Conservation (phyloP, 1,284 basidiomycete genomes). For the Malassezia restricta region DNA sequence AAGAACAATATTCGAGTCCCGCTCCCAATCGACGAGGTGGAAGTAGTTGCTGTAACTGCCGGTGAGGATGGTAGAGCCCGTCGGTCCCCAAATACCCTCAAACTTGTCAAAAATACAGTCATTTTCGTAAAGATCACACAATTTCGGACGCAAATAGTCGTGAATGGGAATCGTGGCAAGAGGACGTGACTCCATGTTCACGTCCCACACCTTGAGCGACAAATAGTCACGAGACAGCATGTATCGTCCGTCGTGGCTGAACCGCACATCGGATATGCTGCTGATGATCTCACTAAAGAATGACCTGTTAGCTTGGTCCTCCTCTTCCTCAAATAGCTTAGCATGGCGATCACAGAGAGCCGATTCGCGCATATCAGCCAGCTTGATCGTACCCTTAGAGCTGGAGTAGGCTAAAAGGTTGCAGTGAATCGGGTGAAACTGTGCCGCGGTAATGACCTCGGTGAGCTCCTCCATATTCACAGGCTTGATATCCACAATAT, state of each 20-base stretch:
- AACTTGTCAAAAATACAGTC: constrained; percentile 99
- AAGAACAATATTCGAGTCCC: constrained; percentile 75
- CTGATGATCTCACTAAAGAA: constrained; percentile 99
- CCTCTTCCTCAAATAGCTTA: constrained; percentile 68
- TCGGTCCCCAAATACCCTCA: constrained; percentile 49
- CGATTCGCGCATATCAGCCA: constrained; percentile 99
- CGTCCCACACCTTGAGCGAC: constrained; percentile 97
- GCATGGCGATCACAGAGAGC: constrained; percentile 92
- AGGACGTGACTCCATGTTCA: constrained; percentile 95
- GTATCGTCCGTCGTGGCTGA: constrained; percentile 91
- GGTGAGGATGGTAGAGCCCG: constrained; percentile 51
- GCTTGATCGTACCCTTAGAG: constrained; percentile 98
- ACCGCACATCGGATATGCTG: constrained; percentile 98
- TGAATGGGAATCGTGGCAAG: constrained; percentile 98
- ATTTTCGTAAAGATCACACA: constrained; percentile 98
- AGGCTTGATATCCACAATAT: constrained; percentile 99
- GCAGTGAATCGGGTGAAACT: constrained; percentile 95
- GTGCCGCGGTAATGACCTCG: constrained; percentile 97
- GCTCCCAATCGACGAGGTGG: constrained; percentile 94
- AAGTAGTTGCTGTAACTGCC: constrained; percentile 99
- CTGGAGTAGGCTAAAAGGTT: constrained; percentile 99
- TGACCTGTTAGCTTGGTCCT: constrained; percentile 89
- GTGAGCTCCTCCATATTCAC: constrained; percentile 99
- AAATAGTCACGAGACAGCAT: constrained; percentile 94
- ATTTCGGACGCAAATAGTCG: constrained; percentile 89